A percentile compares a stretch with the other conserved stretches of the same genome.
These are phyloP conservation scores for Cudoniella acicularis DNA, from an alignment of 495 filamentous ascomycete species.

Conservation along the genomic window DNA sequence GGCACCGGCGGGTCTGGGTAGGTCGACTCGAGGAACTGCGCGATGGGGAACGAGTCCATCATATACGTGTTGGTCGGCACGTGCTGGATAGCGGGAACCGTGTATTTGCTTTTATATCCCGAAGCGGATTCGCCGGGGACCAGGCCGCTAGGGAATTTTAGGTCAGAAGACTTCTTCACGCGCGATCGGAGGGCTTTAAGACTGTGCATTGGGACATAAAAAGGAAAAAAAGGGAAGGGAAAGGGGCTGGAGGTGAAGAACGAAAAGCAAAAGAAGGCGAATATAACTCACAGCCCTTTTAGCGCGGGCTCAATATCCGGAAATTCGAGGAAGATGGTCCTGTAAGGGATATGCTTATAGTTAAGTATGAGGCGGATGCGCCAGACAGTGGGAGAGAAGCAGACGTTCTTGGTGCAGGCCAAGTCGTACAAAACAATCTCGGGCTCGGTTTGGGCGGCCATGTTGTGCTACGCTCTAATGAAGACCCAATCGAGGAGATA, in stretches of 20 bases:
- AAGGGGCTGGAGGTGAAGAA: constrained; percentile 16
- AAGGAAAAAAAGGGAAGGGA: constrained; percentile 9
- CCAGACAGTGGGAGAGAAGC: constrained; percentile 41
- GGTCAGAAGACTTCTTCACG: constrained; percentile 21
- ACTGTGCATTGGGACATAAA: constrained; percentile 16
- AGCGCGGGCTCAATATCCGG: constrained; percentile 41
- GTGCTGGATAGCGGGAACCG: constrained; percentile 40
- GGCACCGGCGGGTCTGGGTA: constrained; percentile 34
- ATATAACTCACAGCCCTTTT: constrained; percentile 42
- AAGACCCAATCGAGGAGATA: constrained; percentile 7
- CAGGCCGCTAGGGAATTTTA: constrained; percentile 25
- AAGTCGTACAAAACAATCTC: constrained; percentile 41
- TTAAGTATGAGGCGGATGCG: constrained; percentile 43
- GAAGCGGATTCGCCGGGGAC: constrained; percentile 22
- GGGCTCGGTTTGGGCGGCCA: constrained; percentile 29
- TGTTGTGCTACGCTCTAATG: constrained; percentile 21
- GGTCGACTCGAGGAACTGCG: constrained; percentile 37
- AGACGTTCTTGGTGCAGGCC: constrained; percentile 35
- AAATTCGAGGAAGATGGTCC: constrained; percentile 39
- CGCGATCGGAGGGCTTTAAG: constrained; percentile 18
- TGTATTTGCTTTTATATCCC: constrained; percentile 32
- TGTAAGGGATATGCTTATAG: constrained; percentile 38
- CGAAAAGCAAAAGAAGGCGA: constrained; percentile 5
- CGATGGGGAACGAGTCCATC: constrained; percentile 38
- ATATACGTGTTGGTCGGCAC: constrained; percentile 36